These are phyloP conservation scores for Piromyces finnis DNA, from an alignment of 192 early-diverging fungal genomes.

Conservation along the genomic window DNA sequence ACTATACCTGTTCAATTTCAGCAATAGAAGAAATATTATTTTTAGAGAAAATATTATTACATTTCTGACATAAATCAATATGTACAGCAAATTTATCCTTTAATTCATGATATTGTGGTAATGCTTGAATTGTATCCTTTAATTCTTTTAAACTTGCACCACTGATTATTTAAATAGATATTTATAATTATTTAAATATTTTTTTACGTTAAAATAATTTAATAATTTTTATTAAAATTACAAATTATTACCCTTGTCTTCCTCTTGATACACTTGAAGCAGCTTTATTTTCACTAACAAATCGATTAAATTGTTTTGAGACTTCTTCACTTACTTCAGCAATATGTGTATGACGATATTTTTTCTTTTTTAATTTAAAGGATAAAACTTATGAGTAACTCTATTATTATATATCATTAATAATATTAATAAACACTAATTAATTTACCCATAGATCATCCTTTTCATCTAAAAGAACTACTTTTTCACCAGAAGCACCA, in stretches of 20 bases:
- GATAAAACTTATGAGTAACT: not conserved
- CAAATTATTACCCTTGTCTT: not conserved
- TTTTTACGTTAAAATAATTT: not conserved
- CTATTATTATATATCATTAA: too few species aligned
- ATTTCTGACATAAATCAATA: constrained; percentile 71
- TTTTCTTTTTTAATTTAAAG: constrained; percentile 8
- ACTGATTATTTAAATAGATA: not conserved
- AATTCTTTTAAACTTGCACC: constrained; percentile 52
- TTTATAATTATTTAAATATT: not conserved
- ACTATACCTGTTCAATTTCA: constrained; percentile 52
- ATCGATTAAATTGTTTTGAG: constrained; percentile 53
- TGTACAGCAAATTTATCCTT: constrained; percentile 66
- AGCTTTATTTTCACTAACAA: constrained; percentile 60
- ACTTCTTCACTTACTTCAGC: constrained; percentile 58
- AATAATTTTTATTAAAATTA: not conserved
- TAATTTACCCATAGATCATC: too few species aligned
- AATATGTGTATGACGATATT: constrained; percentile 64
- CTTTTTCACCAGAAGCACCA: constrained; percentile 18
- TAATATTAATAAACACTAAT: too few species aligned
- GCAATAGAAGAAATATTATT: constrained; percentile 49
- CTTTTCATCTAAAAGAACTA: constrained; percentile 31
- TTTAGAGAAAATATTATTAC: constrained; percentile 52
- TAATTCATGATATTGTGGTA: constrained; percentile 75
- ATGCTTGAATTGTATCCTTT: constrained; percentile 64
- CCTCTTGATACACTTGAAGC: constrained; percentile 5